phyloP scores from a whole-genome alignment of 2,329 filamentous ascomycete genomes.

The Peltaster fructicola region DNA sequence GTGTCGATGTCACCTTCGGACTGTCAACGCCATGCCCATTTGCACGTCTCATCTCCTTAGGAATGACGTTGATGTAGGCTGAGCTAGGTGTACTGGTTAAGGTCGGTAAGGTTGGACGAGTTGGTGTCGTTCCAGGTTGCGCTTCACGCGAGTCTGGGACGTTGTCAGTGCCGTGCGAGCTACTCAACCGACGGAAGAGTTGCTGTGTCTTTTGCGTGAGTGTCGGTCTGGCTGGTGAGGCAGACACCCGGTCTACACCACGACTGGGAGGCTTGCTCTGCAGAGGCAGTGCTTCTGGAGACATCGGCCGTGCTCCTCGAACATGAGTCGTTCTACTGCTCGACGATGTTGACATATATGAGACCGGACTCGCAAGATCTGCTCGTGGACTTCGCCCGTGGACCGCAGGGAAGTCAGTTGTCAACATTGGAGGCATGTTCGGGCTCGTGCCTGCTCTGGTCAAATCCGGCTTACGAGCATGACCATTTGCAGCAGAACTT shows the following conservation, averaged over 20 bases:
- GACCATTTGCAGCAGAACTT: conserved; percentile 10
- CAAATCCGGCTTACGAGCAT: conserved; percentile 12
- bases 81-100: conserved; percentile 10
- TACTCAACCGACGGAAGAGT: conserved; percentile 18
- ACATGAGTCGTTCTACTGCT: conserved; percentile 1
- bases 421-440: conserved; percentile 3
- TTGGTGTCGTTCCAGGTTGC: conserved; percentile 4
- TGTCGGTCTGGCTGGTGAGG: conserved; percentile 10
- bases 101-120: conserved; percentile 8
- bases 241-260: conserved; percentile 1
- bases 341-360: conserved; percentile 1
- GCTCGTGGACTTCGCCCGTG: background rate
- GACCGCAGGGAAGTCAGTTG: background rate
- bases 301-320: conserved; percentile 1
- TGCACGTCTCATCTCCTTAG: conserved; percentile 5
- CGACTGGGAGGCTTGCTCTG: background rate
- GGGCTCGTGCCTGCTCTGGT: conserved; percentile 16
- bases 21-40: too few relatives aligned
- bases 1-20: too few relatives aligned
- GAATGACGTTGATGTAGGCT: conserved; percentile 5
- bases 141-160: background rate
- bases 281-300: background rate
- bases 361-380: background rate
- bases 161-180: conserved; percentile 4
- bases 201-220: conserved; percentile 15